Conservation (phyloP, 1,284 basidiomycete genomes). For the Flammula alnicola region DNA sequence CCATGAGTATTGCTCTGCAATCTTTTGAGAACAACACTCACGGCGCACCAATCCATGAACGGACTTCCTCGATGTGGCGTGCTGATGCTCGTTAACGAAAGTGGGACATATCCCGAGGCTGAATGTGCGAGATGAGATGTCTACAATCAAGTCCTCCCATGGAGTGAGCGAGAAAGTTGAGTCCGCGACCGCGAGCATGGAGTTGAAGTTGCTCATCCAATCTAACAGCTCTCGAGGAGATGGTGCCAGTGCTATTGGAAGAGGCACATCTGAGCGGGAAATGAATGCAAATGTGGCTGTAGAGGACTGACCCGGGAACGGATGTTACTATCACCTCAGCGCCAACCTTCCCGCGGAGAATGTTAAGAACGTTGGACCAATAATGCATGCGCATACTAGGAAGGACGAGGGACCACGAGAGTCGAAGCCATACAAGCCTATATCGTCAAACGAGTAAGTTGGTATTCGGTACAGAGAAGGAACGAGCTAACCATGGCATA, state of each 20-base stretch:
- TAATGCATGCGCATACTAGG: constrained; percentile 90
- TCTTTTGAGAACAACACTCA: constrained; percentile 42
- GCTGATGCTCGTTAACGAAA: constrained; percentile 88
- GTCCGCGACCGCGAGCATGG: constrained; percentile 69
- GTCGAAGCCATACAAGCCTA: constrained; percentile 96
- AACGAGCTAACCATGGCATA: constrained; percentile 84
- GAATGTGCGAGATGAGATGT: constrained; percentile 87
- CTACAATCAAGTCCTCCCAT: constrained; percentile 98
- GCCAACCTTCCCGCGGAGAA: constrained; percentile 83
- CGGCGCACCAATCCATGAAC: constrained; percentile 99
- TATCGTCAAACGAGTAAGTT: constrained; percentile 10
- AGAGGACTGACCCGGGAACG: constrained; percentile 81
- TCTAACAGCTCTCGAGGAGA: constrained; percentile 81
- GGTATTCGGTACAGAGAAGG: constrained; percentile 1
- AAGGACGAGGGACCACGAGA: constrained; percentile 77
- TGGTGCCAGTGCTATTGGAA: constrained; percentile 81
- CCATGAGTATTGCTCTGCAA: neutral
- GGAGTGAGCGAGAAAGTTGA: constrained; percentile 96
- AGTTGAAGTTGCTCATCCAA: constrained; percentile 78
- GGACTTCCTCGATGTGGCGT: constrained; percentile 97
- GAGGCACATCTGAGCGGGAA: neutral
- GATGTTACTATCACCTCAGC: constrained; percentile 95
- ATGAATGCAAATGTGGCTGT: neutral
- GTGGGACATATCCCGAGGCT: constrained; percentile 83
- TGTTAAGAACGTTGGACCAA: constrained; percentile 89